Evolutionary conservation across 2,329 filamentous ascomycete species (phyloP).

Genomic region (Exserohilum rostratum): DNA sequence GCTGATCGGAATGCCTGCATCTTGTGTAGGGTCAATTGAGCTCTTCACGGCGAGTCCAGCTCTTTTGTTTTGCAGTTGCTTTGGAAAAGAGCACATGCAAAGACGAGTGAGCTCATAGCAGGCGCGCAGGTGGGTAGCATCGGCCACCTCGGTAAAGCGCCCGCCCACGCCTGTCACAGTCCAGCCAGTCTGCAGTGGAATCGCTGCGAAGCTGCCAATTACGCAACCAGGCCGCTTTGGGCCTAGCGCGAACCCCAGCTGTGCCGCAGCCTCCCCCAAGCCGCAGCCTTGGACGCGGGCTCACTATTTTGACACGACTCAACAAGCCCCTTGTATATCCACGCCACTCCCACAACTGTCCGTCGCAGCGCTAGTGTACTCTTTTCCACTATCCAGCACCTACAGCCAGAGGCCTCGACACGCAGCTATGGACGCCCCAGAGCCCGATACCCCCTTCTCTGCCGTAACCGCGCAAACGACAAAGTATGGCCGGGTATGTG

Average conservation of each 20-base stretch:
- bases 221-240: neutral
- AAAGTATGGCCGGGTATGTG: constrained; percentile 71
- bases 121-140: constrained; percentile 28
- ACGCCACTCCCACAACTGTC: constrained; percentile 9
- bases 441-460: constrained; percentile 91
- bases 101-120: constrained; percentile 4
- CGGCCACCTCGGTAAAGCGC: constrained; percentile 35
- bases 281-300: constrained; percentile 33
- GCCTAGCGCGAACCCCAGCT: constrained; percentile 4
- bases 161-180: constrained; percentile 10
- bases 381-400: neutral
- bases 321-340: constrained; percentile 19
- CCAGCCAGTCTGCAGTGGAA: neutral
- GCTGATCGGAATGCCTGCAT: constrained; percentile 63
- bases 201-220: constrained; percentile 1
- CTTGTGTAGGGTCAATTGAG: constrained; percentile 16
- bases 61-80: neutral
- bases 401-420: neutral
- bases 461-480: constrained; percentile 86
- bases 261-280: constrained; percentile 13
- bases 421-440: constrained; percentile 76
- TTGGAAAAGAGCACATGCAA: neutral
- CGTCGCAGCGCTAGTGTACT: constrained; percentile 5
- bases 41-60: neutral
- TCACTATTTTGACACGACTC: constrained; percentile 39